Evolutionary conservation across 176 grass and related monocot genomes (phyloP), one percentile per base, ranked within the genome.

Genomic region (Tuctoria greenei): DNA sequence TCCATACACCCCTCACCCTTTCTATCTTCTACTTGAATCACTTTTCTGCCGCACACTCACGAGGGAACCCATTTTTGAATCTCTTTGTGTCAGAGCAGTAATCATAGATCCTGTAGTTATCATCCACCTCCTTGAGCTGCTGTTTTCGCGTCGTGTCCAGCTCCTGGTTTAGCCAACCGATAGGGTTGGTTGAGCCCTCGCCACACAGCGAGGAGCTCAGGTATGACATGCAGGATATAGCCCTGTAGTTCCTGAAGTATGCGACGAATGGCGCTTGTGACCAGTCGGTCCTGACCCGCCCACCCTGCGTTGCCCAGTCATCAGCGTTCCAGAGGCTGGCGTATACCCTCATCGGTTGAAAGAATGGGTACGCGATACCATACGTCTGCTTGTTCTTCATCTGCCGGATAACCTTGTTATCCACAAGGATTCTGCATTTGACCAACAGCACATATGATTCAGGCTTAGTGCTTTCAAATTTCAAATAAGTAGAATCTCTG

Each of bases 341-440:
- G 56, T 75, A 90, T 34, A 94, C 37, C 52, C 74, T 87, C 92
- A 95, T 95, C 14, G 81, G 73, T 11, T 87, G 89, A 44, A 55
- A 72, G 54, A 18, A 77, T 4, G 89, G 92, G 67, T 82, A 95
- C 6, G 66, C 56, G 2, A 86, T 38, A 37, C 86, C 83, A 15
- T 79, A 18, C 1, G 74, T 35, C 38, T 76, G 20, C 18, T 81
- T 10, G 38, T 91, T 95, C 51, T 84, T 86, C 80, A 85, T 79
- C 60, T 95, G 83, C 64, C 92, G 67, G 74, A 91, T 61, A 6
- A 88, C 24, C 73, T 65, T 84, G 73, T 81, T 70, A 34, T 91
- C 92, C 0, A 87, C 92, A 49, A 95, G 79, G 72, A 95, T 82
- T 58, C 92, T 95, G 77, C 78, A 89, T 75, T 27, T 77, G 60